Conservation (phyloP, 768 basidiomycete genomes). For the Rhodosporidiobolus odoratus region DNA sequence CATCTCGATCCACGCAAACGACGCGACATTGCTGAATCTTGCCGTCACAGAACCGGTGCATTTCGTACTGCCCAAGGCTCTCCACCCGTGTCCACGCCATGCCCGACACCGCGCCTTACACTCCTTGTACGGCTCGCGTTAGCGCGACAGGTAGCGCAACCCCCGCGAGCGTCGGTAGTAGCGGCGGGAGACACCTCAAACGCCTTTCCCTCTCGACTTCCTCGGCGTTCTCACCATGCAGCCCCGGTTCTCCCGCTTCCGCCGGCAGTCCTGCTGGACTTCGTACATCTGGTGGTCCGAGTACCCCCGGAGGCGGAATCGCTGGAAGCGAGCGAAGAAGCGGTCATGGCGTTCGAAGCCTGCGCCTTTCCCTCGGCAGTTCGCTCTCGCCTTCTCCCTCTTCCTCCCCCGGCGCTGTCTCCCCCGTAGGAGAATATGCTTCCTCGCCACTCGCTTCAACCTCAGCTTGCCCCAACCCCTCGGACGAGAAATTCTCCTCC, state of each 20-base stretch:
- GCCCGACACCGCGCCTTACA: neutral
- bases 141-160: neutral
- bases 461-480: neutral
- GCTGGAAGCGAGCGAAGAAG: too few relatives aligned
- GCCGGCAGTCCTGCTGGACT: too few relatives aligned
- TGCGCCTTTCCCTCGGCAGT: too few relatives aligned
- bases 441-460: neutral
- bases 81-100: too few relatives aligned
- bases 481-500: neutral
- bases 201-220: slow-evolving; percentile 24
- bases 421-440: neutral
- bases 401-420: neutral
- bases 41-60: too few relatives aligned
- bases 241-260: too few relatives aligned
- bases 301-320: too few relatives aligned
- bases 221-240: slow-evolving; percentile 10
- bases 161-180: neutral
- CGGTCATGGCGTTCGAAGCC: too few relatives aligned
- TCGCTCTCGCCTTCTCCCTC: slow-evolving; percentile 2
- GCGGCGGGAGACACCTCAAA: slow-evolving; percentile 28
- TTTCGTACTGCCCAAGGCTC: too few relatives aligned
- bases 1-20: too few relatives aligned
- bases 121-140: neutral
- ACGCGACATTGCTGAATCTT: too few relatives aligned
- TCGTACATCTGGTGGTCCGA: too few relatives aligned